Evolutionary conservation across 148 eudicot genomes (phyloP).

Genomic region (Agrostemma githago): DNA sequence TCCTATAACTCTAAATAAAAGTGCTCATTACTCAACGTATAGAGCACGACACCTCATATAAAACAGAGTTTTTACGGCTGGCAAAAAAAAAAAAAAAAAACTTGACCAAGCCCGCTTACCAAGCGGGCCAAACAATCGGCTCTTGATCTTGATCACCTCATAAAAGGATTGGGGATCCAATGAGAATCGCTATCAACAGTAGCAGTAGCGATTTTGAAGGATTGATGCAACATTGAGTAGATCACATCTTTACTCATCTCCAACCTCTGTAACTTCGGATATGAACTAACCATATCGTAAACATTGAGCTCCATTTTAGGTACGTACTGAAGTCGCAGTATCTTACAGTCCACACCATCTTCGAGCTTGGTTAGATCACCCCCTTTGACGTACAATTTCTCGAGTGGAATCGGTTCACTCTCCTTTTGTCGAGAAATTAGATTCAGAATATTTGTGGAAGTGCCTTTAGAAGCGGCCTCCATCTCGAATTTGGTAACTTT

Average conservation of each 20-base stretch:
- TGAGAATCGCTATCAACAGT: neutral
- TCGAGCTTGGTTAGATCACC: neutral
- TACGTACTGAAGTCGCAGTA: neutral
- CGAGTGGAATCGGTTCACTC: neutral
- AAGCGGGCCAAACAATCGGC: too few species aligned
- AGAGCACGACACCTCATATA: too few species aligned
- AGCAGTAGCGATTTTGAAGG: neutral
- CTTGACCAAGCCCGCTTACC: too few species aligned
- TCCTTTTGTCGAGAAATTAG: neutral
- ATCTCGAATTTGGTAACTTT: neutral
- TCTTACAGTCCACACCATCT: neutral
- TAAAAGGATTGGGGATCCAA: neutral
- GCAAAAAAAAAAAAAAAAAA: too few species aligned
- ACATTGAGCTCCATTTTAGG: neutral
- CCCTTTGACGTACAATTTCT: neutral
- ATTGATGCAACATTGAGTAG: neutral
- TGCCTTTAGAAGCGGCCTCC: neutral
- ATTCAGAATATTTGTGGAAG: neutral
- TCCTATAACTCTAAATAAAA: too few species aligned
- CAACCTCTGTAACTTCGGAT: neutral
- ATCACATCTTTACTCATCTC: slow-evolving; percentile 1
- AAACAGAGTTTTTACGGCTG: too few species aligned
- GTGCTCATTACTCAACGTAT: too few species aligned
- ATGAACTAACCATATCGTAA: neutral
- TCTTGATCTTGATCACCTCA: too few species aligned